A percentile compares a stretch with the other conserved stretches of the same genome.
Evolutionary conservation across 192 early-diverging fungal genomes (phyloP).

Genomic region (Coemansia guatemalensis): DNA sequence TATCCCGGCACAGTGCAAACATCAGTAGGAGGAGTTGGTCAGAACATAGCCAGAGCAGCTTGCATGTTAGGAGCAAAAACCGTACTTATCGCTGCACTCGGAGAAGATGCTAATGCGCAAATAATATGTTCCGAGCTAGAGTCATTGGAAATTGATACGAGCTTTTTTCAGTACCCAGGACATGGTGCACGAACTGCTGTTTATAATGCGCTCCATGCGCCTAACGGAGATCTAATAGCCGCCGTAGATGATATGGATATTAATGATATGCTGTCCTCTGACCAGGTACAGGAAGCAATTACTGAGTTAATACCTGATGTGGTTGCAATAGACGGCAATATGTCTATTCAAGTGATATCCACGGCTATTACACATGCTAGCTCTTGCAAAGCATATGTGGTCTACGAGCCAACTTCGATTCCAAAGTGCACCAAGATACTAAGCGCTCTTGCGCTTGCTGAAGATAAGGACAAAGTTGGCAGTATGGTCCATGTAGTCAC

Average conservation of each 20-base stretch:
- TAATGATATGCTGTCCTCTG: constrained; percentile 56
- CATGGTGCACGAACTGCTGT: constrained; percentile 61
- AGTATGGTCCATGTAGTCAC: constrained; percentile 60
- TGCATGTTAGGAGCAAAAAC: constrained; percentile 62
- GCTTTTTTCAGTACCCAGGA: constrained; percentile 21
- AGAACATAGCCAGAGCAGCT: constrained; percentile 88
- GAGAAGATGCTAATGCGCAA: constrained; percentile 66
- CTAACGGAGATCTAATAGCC: constrained; percentile 67
- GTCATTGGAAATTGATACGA: constrained; percentile 59
- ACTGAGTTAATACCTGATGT: constrained; percentile 21
- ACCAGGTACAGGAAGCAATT: constrained; percentile 17
- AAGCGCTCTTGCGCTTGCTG: constrained; percentile 32
- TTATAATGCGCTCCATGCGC: constrained; percentile 77
- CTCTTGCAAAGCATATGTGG: constrained; percentile 25
- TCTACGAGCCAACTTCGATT: constrained; percentile 94
- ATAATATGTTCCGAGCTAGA: constrained; percentile 57
- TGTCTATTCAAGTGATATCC: constrained; percentile 51
- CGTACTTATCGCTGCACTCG: constrained; percentile 67
- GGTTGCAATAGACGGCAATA: constrained; percentile 77
- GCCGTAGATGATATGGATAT: constrained; percentile 96
- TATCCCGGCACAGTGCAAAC: constrained; percentile 67
- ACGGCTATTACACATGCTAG: constrained; percentile 47
- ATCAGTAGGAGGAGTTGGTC: constrained; percentile 84
- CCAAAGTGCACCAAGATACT: constrained; percentile 70
- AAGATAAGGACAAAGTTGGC: background rate